A percentile compares a stretch with the other conserved stretches of the same genome.
These are phyloP conservation scores for Serendipita indica DNA, from an alignment of 768 basidiomycete genomes.

Conservation along the genomic window DNA sequence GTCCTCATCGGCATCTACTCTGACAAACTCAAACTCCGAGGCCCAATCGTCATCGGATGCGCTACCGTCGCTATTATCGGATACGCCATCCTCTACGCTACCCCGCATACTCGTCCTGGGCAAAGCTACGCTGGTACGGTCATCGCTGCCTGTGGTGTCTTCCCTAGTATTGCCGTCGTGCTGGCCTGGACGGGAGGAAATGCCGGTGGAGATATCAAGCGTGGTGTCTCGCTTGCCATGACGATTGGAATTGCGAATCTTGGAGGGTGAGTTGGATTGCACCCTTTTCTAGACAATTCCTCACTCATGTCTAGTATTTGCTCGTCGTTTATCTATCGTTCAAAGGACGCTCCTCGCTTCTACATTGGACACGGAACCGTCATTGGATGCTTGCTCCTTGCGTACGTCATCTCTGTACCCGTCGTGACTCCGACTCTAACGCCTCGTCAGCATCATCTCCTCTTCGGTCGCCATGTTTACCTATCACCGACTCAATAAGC, in stretches of 20 bases:
- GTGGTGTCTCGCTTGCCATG: constrained; percentile 37
- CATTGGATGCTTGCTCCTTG: constrained; percentile 21
- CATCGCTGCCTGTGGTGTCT: constrained; percentile 38
- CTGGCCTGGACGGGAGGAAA: constrained; percentile 44
- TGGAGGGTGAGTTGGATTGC: constrained; percentile 35
- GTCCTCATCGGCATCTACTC: constrained; percentile 27
- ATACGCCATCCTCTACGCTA: constrained; percentile 34
- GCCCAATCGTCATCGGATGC: constrained; percentile 35
- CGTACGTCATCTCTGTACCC: constrained; percentile 14
- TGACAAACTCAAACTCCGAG: constrained; percentile 28
- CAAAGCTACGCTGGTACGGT: constrained; percentile 35
- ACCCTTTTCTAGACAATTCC: too few relatives aligned
- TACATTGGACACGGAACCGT: constrained; percentile 29
- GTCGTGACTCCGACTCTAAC: background rate
- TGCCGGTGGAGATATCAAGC: constrained; percentile 40
- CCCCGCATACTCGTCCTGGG: constrained; percentile 17
- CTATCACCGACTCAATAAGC: constrained; percentile 35
- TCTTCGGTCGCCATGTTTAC: constrained; percentile 34
- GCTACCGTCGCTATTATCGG: constrained; percentile 34
- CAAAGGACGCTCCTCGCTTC: constrained; percentile 25
- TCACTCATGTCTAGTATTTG: too few relatives aligned
- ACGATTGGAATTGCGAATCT: constrained; percentile 42
- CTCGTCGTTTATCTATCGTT: constrained; percentile 29
- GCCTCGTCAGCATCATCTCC: constrained; percentile 25
- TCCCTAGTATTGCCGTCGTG: constrained; percentile 32